phyloP scores from a whole-genome alignment of 192 early-diverging fungal genomes.

The Chytriomyces sp. region DNA sequence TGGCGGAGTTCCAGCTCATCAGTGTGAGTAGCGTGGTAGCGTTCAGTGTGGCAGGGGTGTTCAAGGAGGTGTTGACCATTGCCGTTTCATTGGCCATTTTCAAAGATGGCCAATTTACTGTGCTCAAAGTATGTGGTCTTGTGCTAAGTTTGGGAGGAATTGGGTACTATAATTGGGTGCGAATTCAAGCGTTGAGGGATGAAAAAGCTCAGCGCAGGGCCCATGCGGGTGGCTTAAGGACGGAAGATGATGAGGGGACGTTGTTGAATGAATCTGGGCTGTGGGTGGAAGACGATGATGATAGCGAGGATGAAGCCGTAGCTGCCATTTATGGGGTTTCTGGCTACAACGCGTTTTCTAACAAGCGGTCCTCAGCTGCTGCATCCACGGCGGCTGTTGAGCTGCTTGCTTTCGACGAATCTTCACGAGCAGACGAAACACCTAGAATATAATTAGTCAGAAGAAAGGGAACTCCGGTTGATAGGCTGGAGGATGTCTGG shows the following conservation, averaged over 20 bases:
- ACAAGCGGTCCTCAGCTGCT: too few relatives aligned
- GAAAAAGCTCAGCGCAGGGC: background rate
- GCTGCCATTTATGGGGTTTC: constrained; percentile 5
- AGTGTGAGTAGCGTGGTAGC: constrained; percentile 81
- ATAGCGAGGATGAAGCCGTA: constrained; percentile 12
- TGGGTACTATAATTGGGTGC: constrained; percentile 59
- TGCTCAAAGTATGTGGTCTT: constrained; percentile 75
- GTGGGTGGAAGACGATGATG: background rate
- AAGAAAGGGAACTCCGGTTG: too few relatives aligned
- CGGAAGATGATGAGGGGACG: background rate
- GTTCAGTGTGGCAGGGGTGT: constrained; percentile 82
- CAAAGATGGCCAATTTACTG: constrained; percentile 73
- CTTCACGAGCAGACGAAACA: too few relatives aligned
- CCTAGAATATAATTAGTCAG: too few relatives aligned
- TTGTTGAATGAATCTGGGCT: background rate
- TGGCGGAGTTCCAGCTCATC: constrained; percentile 84
- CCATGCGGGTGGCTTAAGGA: background rate
- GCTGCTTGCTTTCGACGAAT: too few relatives aligned
- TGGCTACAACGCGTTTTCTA: background rate
- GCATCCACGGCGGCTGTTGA: too few relatives aligned
- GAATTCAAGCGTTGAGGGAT: constrained; percentile 23
- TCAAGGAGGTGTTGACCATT: constrained; percentile 85
- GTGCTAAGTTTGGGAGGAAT: constrained; percentile 84
- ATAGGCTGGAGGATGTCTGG: too few relatives aligned
- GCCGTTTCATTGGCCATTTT: constrained; percentile 72